Evolutionary conservation across 495 filamentous ascomycete genomes (phyloP).

Genomic region (Chaetomium tenue): DNA sequence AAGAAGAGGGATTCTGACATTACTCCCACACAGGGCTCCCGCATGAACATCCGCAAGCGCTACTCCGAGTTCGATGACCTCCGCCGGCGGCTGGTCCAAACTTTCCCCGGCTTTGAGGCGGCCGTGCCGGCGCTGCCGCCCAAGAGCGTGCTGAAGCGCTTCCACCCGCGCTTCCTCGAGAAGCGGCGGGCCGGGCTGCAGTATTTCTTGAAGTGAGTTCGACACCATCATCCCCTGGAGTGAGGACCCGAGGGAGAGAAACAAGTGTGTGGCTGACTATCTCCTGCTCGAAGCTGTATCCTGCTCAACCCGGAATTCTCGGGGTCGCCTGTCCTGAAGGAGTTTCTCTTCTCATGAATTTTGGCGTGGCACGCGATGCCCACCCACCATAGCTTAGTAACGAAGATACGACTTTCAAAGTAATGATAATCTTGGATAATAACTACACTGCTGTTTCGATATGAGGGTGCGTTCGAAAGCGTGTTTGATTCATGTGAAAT

Average conservation of each 20-base stretch:
- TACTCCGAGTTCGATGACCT: slow-evolving; percentile 60
- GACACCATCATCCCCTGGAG: not conserved
- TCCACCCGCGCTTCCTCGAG: slow-evolving; percentile 53
- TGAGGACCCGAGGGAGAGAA: not conserved
- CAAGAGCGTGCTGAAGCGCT: slow-evolving; percentile 55
- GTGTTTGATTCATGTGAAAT: not conserved
- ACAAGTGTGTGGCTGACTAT: not conserved
- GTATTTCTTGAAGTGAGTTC: slow-evolving; percentile 55
- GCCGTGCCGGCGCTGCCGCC: slow-evolving; percentile 56
- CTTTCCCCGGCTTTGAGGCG: slow-evolving; percentile 55
- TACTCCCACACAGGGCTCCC: slow-evolving; percentile 42
- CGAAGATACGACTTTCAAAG: slow-evolving; percentile 10
- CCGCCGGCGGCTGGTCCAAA: slow-evolving; percentile 47
- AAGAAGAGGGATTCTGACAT: not conserved
- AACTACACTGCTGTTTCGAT: not conserved
- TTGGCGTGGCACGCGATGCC: not conserved
- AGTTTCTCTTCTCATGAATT: slow-evolving; percentile 55
- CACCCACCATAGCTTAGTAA: slow-evolving; percentile 12
- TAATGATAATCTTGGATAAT: slow-evolving; percentile 24
- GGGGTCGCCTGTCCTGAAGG: slow-evolving; percentile 54
- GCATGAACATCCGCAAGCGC: slow-evolving; percentile 56
- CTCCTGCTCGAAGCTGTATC: slow-evolving; percentile 45
- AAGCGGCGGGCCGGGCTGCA: slow-evolving; percentile 53
- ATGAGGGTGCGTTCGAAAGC: not conserved
- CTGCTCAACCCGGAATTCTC: slow-evolving; percentile 58